phyloP scores from a whole-genome alignment of 768 basidiomycete genomes.

The Rhodotorula paludigena region DNA sequence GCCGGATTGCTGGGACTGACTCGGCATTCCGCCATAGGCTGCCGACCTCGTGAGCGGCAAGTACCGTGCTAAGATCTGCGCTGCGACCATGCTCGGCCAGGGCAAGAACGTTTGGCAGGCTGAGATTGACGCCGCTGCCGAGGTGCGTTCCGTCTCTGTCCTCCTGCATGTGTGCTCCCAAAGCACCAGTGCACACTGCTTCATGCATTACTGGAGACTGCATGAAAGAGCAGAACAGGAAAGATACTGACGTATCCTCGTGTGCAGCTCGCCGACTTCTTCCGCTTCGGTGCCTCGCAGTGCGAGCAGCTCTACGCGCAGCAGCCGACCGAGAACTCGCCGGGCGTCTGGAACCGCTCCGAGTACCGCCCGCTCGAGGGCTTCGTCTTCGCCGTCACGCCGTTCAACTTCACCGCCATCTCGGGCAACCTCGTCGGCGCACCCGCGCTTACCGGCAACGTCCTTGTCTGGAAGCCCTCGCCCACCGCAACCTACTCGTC shows the following conservation, averaged over 20 bases:
- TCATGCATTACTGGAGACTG: too few relatives aligned
- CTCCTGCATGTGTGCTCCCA: neutral
- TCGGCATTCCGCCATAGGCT: slow-evolving; percentile 50
- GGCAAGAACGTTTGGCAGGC: slow-evolving; percentile 99
- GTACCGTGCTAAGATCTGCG: slow-evolving; percentile 89
- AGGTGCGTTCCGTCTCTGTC: slow-evolving; percentile 55
- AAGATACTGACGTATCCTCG: neutral
- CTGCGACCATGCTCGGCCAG: slow-evolving; percentile 95
- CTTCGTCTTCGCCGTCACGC: slow-evolving; percentile 93
- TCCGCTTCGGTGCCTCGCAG: slow-evolving; percentile 93
- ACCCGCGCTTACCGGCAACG: slow-evolving; percentile 91
- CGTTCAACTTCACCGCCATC: slow-evolving; percentile 98
- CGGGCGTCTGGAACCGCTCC: slow-evolving; percentile 89
- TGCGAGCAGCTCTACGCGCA: slow-evolving; percentile 89
- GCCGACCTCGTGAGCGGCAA: slow-evolving; percentile 93
- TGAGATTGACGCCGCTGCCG: slow-evolving; percentile 97
- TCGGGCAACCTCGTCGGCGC: slow-evolving; percentile 85
- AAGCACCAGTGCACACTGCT: too few relatives aligned
- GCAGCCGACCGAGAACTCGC: slow-evolving; percentile 79
- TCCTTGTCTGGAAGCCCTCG: slow-evolving; percentile 94
- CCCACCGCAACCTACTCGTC: slow-evolving; percentile 93
- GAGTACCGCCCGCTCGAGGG: slow-evolving; percentile 98
- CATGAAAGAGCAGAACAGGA: too few relatives aligned
- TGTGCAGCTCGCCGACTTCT: slow-evolving; percentile 74
- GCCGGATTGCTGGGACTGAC: neutral